Conservation (phyloP, 306 rosid species). For the Cucumis hystrix region DNA sequence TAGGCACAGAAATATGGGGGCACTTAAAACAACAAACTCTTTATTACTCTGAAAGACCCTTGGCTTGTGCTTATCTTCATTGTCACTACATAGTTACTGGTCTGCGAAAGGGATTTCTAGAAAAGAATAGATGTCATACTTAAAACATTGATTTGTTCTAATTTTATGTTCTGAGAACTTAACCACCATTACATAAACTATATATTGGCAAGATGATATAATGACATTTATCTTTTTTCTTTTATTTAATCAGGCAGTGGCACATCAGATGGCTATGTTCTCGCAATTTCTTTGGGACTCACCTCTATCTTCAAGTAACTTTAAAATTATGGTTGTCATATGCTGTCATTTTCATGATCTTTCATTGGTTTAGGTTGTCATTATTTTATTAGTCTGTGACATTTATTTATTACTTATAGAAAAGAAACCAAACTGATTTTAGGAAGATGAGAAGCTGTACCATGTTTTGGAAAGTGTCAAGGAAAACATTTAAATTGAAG, state of each 20-base stretch:
- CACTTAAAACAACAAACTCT: not conserved
- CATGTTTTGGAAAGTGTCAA: too few relatives aligned
- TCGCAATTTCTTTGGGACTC: slow-evolving; percentile 82
- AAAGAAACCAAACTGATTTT: not conserved
- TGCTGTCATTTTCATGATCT: not conserved
- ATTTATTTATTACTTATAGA: not conserved
- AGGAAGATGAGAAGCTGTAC: not conserved
- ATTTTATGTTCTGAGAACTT: not conserved
- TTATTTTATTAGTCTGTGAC: not conserved
- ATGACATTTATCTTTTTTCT: not conserved
- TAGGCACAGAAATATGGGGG: not conserved
- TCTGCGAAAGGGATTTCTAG: not conserved
- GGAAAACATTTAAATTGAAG: too few relatives aligned
- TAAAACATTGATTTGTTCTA: not conserved
- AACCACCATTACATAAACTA: not conserved
- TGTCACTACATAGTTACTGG: not conserved
- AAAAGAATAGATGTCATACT: not conserved
- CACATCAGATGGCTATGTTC: slow-evolving; percentile 55
- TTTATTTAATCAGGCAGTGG: slow-evolving; percentile 41
- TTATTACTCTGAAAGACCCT: not conserved
- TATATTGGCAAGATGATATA: not conserved
- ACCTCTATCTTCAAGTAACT: slow-evolving; percentile 70
- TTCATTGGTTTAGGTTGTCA: not conserved
- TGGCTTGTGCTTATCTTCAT: not conserved
- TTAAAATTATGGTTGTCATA: slow-evolving; percentile 6